phyloP scores from a whole-genome alignment of 106 monocot genomes.

The Apostasia ramifera region DNA sequence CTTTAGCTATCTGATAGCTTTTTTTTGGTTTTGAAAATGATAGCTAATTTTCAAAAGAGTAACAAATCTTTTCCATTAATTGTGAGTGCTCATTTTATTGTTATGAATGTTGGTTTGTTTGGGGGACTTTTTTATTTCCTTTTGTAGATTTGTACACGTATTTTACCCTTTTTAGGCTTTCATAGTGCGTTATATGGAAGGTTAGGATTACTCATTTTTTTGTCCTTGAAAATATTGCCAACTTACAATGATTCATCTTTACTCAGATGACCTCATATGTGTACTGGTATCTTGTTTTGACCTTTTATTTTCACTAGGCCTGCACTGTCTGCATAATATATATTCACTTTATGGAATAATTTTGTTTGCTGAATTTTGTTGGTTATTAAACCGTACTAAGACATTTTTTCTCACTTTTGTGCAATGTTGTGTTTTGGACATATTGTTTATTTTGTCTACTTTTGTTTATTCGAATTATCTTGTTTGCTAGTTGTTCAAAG shows the following conservation, averaged over 20 bases:
- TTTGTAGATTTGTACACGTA: no score
- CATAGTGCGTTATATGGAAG: no score
- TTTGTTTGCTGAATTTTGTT: neutral
- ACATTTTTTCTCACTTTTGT: neutral
- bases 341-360: neutral
- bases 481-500: constrained; percentile 56
- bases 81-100: no score
- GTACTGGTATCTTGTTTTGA: neutral
- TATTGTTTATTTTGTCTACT: neutral
- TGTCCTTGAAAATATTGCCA: neutral
- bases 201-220: neutral
- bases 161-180: no score
- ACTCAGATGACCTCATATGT: neutral
- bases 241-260: neutral
- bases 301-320: neutral
- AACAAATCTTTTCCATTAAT: no score
- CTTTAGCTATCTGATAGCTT: no score
- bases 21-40: no score
- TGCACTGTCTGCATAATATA: neutral
- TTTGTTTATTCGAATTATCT: constrained; percentile 8
- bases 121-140: no score
- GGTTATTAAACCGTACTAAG: neutral
- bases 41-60: no score
- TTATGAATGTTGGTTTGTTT: no score
- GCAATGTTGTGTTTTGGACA: no score